These are phyloP conservation scores for Akanthomyces lecanii DNA, from an alignment of 2,329 filamentous ascomycete genomes.

Conservation along the genomic window DNA sequence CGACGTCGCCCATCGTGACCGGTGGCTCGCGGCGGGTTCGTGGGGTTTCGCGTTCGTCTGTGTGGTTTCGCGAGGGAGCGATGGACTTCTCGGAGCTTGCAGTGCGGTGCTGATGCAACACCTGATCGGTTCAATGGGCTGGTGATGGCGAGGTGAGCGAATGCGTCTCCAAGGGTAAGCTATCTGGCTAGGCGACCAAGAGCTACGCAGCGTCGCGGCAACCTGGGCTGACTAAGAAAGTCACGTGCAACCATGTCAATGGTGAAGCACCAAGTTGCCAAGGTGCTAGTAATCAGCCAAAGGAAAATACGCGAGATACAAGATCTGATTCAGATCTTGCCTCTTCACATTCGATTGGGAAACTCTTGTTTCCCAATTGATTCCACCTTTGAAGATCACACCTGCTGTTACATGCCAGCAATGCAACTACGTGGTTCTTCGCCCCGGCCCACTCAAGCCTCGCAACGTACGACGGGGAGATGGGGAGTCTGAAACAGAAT, in stretches of 20 bases:
- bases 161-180: constrained; percentile 9
- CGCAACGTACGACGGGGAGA: not conserved
- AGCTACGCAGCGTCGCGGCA: constrained; percentile 15
- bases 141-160: not conserved
- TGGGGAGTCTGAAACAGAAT: not conserved
- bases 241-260: constrained; percentile 6
- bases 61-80: not conserved
- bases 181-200: constrained; percentile 12
- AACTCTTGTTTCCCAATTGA: no score
- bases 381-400: no score
- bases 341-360: no score
- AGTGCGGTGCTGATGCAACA: not conserved
- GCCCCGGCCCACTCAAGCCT: not conserved
- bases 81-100: not conserved
- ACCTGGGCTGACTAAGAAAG: constrained; percentile 10
- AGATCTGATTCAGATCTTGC: not conserved
- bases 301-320: not conserved
- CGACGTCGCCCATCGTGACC: constrained; percentile 74
- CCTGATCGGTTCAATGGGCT: not conserved
- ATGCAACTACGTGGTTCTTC: not conserved
- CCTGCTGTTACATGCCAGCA: no score
- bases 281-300: not conserved
- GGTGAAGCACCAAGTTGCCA: not conserved
- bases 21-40: constrained; percentile 2
- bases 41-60: not conserved